These are phyloP conservation scores for Collybia mongolica DNA, from an alignment of 768 basidiomycete species.

Conservation along the genomic window DNA sequence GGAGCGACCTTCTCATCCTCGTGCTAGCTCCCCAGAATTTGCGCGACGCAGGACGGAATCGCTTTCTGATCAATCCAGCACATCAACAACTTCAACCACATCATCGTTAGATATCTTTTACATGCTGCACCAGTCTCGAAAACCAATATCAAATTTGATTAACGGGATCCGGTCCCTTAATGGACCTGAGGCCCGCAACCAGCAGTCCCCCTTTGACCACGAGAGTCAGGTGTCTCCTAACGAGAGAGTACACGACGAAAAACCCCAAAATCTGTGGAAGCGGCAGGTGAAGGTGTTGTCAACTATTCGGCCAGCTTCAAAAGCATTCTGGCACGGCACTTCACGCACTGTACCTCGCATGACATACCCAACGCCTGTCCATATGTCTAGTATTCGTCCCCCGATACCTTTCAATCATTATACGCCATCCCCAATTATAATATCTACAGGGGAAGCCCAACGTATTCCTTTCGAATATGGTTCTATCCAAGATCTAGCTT, in stretches of 20 bases:
- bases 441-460: too few relatives aligned
- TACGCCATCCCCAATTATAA: too few relatives aligned
- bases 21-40: too few relatives aligned
- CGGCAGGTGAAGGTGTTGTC: neutral
- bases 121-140: too few relatives aligned
- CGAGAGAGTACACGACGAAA: neutral
- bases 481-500: slow-evolving; percentile 13
- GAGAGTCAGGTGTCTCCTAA: neutral
- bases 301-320: neutral
- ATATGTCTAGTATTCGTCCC: too few relatives aligned
- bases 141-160: too few relatives aligned
- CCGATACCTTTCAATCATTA: too few relatives aligned
- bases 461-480: too few relatives aligned
- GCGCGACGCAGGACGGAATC: slow-evolving; percentile 3
- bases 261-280: neutral
- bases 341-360: neutral
- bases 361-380: neutral
- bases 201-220: neutral
- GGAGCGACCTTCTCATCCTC: too few relatives aligned
- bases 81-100: slow-evolving; percentile 7
- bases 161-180: slow-evolving; percentile 2
- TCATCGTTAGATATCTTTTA: neutral
- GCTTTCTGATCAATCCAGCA: slow-evolving; percentile 6
- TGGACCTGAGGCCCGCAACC: neutral
- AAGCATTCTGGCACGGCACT: neutral